Evolutionary conservation across 768 basidiomycete genomes (phyloP).

Genomic region (Albatrellus ellisii): DNA sequence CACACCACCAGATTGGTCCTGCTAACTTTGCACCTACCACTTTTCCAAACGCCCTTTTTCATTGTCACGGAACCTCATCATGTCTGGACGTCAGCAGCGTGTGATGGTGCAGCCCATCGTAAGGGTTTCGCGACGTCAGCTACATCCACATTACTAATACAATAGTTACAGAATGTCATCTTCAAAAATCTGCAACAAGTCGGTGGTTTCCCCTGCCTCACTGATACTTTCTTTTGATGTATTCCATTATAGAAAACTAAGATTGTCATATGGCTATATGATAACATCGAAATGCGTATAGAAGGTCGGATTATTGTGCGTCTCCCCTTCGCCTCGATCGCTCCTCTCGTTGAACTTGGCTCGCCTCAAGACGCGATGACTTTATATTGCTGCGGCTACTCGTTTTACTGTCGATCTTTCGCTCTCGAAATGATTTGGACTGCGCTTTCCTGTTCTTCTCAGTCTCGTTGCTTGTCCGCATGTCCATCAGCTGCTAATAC

Average conservation of each 20-base stretch:
- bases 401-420: too few species aligned
- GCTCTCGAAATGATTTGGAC: too few species aligned
- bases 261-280: slow-evolving; percentile 91
- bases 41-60: neutral
- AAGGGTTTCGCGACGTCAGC: slow-evolving; percentile 20
- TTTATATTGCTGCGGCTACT: neutral
- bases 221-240: slow-evolving; percentile 4
- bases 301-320: slow-evolving; percentile 92
- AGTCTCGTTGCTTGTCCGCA: slow-evolving; percentile 4
- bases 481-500: slow-evolving; percentile 8
- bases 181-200: slow-evolving; percentile 96
- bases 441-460: neutral
- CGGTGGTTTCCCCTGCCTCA: slow-evolving; percentile 9
- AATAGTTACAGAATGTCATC: slow-evolving; percentile 73
- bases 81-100: slow-evolving; percentile 88
- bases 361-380: slow-evolving; percentile 24
- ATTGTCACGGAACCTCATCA: slow-evolving; percentile 28
- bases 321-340: slow-evolving; percentile 20
- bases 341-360: slow-evolving; percentile 27
- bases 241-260: slow-evolving; percentile 47
- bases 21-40: neutral
- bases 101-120: slow-evolving; percentile 99
- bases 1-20: neutral
- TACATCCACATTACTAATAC: slow-evolving; percentile 5
- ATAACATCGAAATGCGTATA: slow-evolving; percentile 93